A percentile compares a stretch with the other conserved stretches of the same genome.
Conservation (phyloP, 2,329 filamentous ascomycete genomes). For the Colletotrichum agaves region DNA sequence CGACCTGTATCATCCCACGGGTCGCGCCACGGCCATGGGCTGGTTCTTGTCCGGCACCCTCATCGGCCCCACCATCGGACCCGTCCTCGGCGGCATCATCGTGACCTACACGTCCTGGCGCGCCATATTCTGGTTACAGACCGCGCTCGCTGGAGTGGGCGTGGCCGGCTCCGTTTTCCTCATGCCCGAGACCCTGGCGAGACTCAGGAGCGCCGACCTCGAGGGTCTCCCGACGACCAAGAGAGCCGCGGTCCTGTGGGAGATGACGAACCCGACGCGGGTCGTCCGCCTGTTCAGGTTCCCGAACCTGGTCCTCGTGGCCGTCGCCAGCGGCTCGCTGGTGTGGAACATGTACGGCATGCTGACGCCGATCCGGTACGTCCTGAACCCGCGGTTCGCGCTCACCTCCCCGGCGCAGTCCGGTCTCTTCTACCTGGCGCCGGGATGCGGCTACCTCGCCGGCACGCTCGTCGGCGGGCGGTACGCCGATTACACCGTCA, state of each 20-base stretch:
- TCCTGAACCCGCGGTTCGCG: constrained; percentile 76
- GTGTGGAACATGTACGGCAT: constrained; percentile 80
- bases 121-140: constrained; percentile 77
- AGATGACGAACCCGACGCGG: constrained; percentile 73
- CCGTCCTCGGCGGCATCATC: constrained; percentile 76
- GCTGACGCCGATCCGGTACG: constrained; percentile 75
- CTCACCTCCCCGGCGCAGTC: constrained; percentile 71
- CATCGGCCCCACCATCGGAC: constrained; percentile 71
- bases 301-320: constrained; percentile 70
- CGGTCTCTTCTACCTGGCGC: constrained; percentile 77
- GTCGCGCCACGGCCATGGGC: constrained; percentile 72
- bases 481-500: constrained; percentile 72
- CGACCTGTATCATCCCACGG: constrained; percentile 67
- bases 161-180: constrained; percentile 66
- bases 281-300: constrained; percentile 72
- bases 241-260: constrained; percentile 49
- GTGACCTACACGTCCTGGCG: constrained; percentile 75
- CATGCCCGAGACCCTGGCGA: constrained; percentile 75
- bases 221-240: constrained; percentile 57
- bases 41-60: constrained; percentile 75
- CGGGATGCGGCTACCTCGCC: constrained; percentile 72
- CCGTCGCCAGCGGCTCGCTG: constrained; percentile 67
- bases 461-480: constrained; percentile 76
- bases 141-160: constrained; percentile 68
- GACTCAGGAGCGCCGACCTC: constrained; percentile 70